Base-by-base conservation (phyloP, 1,284 basidiomycete species). In the Heliocybe sulcata region DNA sequence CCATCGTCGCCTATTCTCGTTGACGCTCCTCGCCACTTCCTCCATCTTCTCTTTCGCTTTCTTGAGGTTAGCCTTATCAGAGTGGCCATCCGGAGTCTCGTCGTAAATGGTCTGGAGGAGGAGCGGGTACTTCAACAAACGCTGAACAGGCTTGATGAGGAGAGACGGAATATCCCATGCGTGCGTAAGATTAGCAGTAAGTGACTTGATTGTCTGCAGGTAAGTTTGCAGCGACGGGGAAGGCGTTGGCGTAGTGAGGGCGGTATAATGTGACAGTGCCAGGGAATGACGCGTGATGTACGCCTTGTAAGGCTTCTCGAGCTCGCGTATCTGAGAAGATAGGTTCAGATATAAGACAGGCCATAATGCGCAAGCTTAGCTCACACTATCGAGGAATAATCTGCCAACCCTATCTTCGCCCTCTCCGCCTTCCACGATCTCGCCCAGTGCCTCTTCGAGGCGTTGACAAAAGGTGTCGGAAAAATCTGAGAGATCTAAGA, bases 91-190 rank as follows among this genome's bases (percentile, higher is more conserved):
- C 1, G 87, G 83, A 0, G 94, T 97, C 63, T 85, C 85, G 35
- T 87, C 82, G 51, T 90, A 78, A 56, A 98, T 86, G 52, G 92
- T 85, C 19, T 74, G 72, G 35, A 98, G 83, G 19, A 98, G 81
- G 11, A 97, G 78, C 0, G 94, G 88, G 66, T 98, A 98, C 68
- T 96, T 97, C 61, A 94, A 82, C 50, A 95, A 77, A n/a, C 92
- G 82, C 64, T 95, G 93, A 6, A 96, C 89, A 29, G 93, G 93
- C 69, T 72, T 91, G 69, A 94, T 97, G 57, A 97, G 83, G 57
- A 97, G 80, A 1, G 93, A 96, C 6, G 90, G 80, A 47, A 98
- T 81, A 68, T 98, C 94, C 95, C 94, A 98, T 1, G 94, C 92
- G 63, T 94, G 90, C 0, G 93, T 90, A 48, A 87, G 79, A 3